phyloP scores from a whole-genome alignment of 2,329 filamentous ascomycete genomes.

The Lachnellula cervina region DNA sequence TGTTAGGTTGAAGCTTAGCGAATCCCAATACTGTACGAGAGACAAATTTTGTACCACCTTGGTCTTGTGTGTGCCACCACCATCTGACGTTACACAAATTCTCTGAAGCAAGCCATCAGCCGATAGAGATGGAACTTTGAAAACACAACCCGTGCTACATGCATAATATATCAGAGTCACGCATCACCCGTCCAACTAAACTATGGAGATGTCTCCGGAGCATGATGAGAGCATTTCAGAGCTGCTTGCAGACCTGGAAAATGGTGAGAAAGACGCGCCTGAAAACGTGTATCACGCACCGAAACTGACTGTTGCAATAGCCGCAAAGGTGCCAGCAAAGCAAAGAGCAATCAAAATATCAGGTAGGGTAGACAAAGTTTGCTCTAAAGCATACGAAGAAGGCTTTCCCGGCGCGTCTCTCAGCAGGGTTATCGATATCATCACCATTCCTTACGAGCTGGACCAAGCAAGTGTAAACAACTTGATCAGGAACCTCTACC shows the following conservation, averaged over 20 bases:
- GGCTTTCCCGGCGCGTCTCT: constrained; percentile 61
- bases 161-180: neutral
- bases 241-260: constrained; percentile 23
- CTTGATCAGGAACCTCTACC: constrained; percentile 72
- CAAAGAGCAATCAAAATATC: constrained; percentile 60
- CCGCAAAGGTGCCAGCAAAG: constrained; percentile 59
- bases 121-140: neutral
- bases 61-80: too few species aligned
- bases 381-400: constrained; percentile 58
- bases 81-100: constrained; percentile 4
- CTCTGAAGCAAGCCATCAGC: constrained; percentile 2
- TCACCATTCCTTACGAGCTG: constrained; percentile 62
- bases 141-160: neutral
- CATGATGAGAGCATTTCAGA: constrained; percentile 14
- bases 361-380: constrained; percentile 57
- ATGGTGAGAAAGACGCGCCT: constrained; percentile 25
- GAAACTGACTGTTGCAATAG: constrained; percentile 34
- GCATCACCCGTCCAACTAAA: neutral
- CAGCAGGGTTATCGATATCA: constrained; percentile 58
- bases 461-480: constrained; percentile 70
- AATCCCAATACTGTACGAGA: too few species aligned
- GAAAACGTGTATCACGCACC: constrained; percentile 4
- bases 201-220: constrained; percentile 10
- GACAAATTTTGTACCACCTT: neutral
- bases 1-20: too few species aligned